Base-by-base conservation (phyloP, 2,329 filamentous ascomycete genomes). In the Aspergillus calidoustus region DNA sequence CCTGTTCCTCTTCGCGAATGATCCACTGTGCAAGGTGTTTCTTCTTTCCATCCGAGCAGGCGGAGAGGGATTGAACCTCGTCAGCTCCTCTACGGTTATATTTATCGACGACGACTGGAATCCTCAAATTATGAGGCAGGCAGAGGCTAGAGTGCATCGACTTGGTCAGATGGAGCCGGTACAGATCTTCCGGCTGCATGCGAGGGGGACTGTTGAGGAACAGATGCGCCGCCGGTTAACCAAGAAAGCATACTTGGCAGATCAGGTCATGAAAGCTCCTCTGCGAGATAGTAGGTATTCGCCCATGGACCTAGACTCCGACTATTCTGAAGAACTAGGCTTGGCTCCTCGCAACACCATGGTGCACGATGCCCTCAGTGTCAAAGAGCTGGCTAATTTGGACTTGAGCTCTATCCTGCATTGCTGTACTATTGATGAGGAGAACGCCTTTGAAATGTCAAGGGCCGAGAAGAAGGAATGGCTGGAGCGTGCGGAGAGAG, bases 201-300 rank as follows among this genome's bases (percentile, higher is more conserved):
- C 84, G 0, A 81, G 82, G 57, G 84, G 84, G 1, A 87, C 84
- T 0, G 82, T 87, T 0, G 84, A 87, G 63, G 83, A 85, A 63
- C 85, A 87, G 60, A 87, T 87, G 82, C 79, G 84, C 70, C 80
- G 83, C 0, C 76, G 84, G 1, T 83, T 86, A n/a, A 78, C 81
- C 7, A 88, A 88, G 77, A 89, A 88, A 72, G 75, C 87, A 0
- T 88, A 88, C 63, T 76, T 88, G 0, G 87, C 85, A 0, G 80
- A 83, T 0, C 88, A 87, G 67, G 84, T 88, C 19, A 87, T 84
- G 0, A 85, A 87, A 62, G 81, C 52, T 15, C 13, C 46, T 25
- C 49, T 23, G 17, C 30, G 23, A 5, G 41, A 50, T 23, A 30
- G 55, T 4, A 46, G 28, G 1, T 11, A 30, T 25, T 25, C 53